Base-by-base conservation (phyloP, 2,329 filamentous ascomycete genomes). In the Cercospora janseana region DNA sequence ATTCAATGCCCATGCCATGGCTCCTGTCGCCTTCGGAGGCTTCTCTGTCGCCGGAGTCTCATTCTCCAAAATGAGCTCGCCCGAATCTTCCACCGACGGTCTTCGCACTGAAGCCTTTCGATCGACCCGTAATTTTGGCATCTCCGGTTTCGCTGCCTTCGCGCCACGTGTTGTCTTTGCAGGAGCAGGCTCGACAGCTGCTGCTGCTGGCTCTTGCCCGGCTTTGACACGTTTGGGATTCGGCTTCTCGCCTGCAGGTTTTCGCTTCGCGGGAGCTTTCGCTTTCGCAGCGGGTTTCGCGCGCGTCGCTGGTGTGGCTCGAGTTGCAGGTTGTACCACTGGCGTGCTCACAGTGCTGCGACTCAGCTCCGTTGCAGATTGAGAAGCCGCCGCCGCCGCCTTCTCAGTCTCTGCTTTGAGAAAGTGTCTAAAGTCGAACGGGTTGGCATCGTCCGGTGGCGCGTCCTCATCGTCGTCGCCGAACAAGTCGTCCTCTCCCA, bases 351-450 rank as follows among this genome's bases (percentile, higher is more conserved):
- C 45, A 0, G 59, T 49, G 31, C 59, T 62, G 16, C 63, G 57
- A 59, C 63, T 32, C 3, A 50, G 35, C 16, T 54, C 51, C 9
- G 35, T 27, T 10, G 45, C 49, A 13, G 46, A 27, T 15, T 55
- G 56, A 12, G 46, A 42, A 10, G 18, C 44, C 45, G 52, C 52
- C 12, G 18, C 44, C 45, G 52, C 52, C 12, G 62, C 60, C 57
- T 66, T 70, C 46, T 56, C 57, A 24, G 48, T 42, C 42, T 51
- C 56, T 16, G 37, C 55, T 23, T 64, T 65, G 27, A 77, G 56
- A 58, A 74, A 75, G 49, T 76, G 73, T n/a, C 75, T 63, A 57
- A 71, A 76, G 58, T 77, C 75, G 59, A 71, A 77, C 0, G 74
- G 75, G 52, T 77, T 77, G 55, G 64, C 57, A 3, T 68, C 61